Conservation (phyloP, 1,284 basidiomycete genomes). For the Farysia itapuensis region DNA sequence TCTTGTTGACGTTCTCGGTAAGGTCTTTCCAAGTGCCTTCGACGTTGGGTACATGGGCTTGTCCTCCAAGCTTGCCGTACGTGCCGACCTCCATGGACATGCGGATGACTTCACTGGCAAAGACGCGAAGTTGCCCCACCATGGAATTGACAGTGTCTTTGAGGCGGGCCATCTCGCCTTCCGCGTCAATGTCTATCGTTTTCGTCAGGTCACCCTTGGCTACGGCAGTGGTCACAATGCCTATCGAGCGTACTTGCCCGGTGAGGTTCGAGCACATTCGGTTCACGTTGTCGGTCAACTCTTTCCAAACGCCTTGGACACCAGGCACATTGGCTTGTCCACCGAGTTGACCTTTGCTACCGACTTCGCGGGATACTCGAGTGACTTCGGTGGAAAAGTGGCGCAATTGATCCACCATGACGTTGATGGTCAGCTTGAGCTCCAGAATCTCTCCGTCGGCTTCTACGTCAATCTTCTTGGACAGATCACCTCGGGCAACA, state of each 20-base stretch:
- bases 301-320: slow-evolving; percentile 60
- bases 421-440: slow-evolving; percentile 96
- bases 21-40: slow-evolving; percentile 63
- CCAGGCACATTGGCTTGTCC: slow-evolving; percentile 60
- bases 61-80: slow-evolving; percentile 58
- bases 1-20: slow-evolving; percentile 62
- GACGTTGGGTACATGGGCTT: slow-evolving; percentile 61
- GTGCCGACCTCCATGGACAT: slow-evolving; percentile 60
- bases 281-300: slow-evolving; percentile 71
- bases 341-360: slow-evolving; percentile 53
- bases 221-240: slow-evolving; percentile 87
- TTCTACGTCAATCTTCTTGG: slow-evolving; percentile 94
- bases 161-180: slow-evolving; percentile 85
- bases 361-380: slow-evolving; percentile 71
- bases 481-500: slow-evolving; percentile 90
- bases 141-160: slow-evolving; percentile 87
- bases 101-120: slow-evolving; percentile 71
- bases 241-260: slow-evolving; percentile 88
- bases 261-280: slow-evolving; percentile 90
- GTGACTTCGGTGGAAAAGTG: slow-evolving; percentile 92
- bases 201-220: slow-evolving; percentile 66
- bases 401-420: slow-evolving; percentile 87
- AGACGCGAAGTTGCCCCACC: slow-evolving; percentile 80
- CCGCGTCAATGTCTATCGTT: slow-evolving; percentile 71
- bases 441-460: slow-evolving; percentile 95